Evolutionary conservation across 2,329 filamentous ascomycete genomes (phyloP).

Genomic region (Shiraia sp.): DNA sequence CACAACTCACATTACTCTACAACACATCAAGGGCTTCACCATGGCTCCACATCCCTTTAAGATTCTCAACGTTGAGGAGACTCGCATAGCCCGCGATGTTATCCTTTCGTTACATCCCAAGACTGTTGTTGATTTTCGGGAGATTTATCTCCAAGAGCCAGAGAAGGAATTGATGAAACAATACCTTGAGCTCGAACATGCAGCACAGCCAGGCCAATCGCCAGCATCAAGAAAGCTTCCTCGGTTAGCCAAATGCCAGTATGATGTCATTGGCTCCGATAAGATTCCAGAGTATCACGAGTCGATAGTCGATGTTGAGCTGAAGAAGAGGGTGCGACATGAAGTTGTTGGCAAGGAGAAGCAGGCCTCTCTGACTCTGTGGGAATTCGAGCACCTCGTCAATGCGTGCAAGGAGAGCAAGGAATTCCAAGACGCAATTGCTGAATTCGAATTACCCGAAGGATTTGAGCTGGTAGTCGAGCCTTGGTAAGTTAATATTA

Average conservation of each 20-base stretch:
- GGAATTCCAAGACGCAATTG: conserved; percentile 56
- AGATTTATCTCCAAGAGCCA: conserved; percentile 57
- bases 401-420: conserved; percentile 57
- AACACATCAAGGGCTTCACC: conserved; percentile 1
- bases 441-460: conserved; percentile 57
- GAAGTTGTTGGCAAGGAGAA: conserved; percentile 53
- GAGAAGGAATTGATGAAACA: conserved; percentile 53
- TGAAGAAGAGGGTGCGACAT: conserved; percentile 48
- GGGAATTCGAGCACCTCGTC: conserved; percentile 35
- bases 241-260: conserved; percentile 58
- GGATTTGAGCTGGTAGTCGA: conserved; percentile 61
- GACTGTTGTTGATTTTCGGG: conserved; percentile 51
- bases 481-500: conserved; percentile 49
- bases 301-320: conserved; percentile 54
- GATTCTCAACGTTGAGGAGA: conserved; percentile 60
- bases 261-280: conserved; percentile 59
- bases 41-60: conserved; percentile 58
- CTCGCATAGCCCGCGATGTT: conserved; percentile 54
- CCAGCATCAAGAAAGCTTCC: conserved; percentile 51
- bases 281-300: conserved; percentile 60
- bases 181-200: conserved; percentile 55
- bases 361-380: conserved; percentile 55
- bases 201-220: conserved; percentile 39
- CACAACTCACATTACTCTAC: not conserved
- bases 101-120: conserved; percentile 49